These are phyloP conservation scores for Lactifluus rugatus DNA, from an alignment of 768 basidiomycete genomes.

Conservation along the genomic window DNA sequence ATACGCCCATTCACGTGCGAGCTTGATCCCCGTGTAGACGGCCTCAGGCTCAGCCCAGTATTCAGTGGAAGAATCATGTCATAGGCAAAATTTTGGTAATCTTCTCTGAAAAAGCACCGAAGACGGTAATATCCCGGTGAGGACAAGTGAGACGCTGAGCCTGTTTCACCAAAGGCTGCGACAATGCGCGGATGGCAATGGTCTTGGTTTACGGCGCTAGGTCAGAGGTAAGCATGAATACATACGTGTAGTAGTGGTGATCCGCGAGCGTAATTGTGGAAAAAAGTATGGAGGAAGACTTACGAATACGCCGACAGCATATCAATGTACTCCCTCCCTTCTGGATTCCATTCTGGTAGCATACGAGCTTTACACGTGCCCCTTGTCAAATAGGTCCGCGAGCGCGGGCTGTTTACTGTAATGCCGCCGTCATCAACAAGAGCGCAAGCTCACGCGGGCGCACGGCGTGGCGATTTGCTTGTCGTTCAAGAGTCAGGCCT, in stretches of 20 bases:
- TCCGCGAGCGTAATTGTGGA: background rate
- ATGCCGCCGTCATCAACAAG: slow-evolving; percentile 91
- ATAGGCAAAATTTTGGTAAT: slow-evolving; percentile 80
- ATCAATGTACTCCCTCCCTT: slow-evolving; percentile 93
- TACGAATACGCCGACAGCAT: slow-evolving; percentile 98
- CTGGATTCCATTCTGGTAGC: slow-evolving; percentile 81
- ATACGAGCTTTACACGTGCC: slow-evolving; percentile 55
- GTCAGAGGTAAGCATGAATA: background rate
- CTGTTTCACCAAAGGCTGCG: slow-evolving; percentile 68
- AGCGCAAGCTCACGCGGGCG: slow-evolving; percentile 61
- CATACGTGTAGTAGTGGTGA: background rate
- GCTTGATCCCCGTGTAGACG: slow-evolving; percentile 94
- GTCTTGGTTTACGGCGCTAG: slow-evolving; percentile 85
- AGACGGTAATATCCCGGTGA: slow-evolving; percentile 92
- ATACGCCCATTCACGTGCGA: slow-evolving; percentile 96
- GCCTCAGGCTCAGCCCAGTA: slow-evolving; percentile 97
- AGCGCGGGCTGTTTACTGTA: slow-evolving; percentile 80
- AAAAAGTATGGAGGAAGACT: slow-evolving; percentile 26
- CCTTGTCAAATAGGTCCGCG: slow-evolving; percentile 70
- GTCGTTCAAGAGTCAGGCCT: slow-evolving; percentile 79
- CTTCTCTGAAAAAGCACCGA: slow-evolving; percentile 80
- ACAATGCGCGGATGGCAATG: slow-evolving; percentile 91
- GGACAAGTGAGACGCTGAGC: slow-evolving; percentile 84
- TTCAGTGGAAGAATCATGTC: slow-evolving; percentile 99
- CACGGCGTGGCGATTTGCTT: slow-evolving; percentile 96